Percentiles rank a stretch among this genome's conserved stretches.
These are phyloP conservation scores for Cyberlindnera misumaiensis DNA, from an alignment of 805 yeast species.

Conservation along the genomic window DNA sequence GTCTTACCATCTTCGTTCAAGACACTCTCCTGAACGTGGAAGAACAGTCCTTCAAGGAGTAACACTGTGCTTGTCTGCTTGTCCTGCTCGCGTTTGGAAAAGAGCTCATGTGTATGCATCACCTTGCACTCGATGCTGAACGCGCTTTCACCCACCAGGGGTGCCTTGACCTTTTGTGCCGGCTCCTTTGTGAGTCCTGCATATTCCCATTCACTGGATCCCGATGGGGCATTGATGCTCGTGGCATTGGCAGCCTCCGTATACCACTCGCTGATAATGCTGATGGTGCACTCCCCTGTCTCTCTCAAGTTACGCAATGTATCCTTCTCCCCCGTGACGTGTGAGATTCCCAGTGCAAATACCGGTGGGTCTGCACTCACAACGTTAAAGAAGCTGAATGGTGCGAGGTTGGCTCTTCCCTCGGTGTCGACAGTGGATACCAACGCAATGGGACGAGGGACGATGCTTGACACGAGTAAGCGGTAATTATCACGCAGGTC, in stretches of 20 bases:
- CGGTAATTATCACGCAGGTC: constrained; percentile 34
- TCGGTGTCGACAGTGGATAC: constrained; percentile 38
- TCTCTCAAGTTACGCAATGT: constrained; percentile 41
- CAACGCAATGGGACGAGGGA: constrained; percentile 59
- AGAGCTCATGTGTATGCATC: constrained; percentile 37
- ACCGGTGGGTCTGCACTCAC: constrained; percentile 52
- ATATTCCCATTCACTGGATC: constrained; percentile 48
- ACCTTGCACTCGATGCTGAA: constrained; percentile 52
- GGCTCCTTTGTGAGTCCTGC: constrained; percentile 43
- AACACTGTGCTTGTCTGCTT: constrained; percentile 28
- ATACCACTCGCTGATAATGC: constrained; percentile 56
- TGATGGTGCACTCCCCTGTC: constrained; percentile 49
- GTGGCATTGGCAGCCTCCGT: constrained; percentile 55
- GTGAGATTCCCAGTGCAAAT: constrained; percentile 43
- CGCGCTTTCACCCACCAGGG: constrained; percentile 56
- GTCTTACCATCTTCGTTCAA: constrained; percentile 31
- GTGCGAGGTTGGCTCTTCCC: constrained; percentile 47
- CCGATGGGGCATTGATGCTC: constrained; percentile 39
- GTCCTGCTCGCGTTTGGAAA: constrained; percentile 32
- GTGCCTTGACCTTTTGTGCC: constrained; percentile 41
- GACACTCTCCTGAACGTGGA: constrained; percentile 52
- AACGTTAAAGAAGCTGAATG: constrained; percentile 50
- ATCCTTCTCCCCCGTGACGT: constrained; percentile 38
- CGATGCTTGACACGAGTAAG: constrained; percentile 42
- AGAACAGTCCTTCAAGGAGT: constrained; percentile 49